Conservation (phyloP, 768 basidiomycete species). For the Pleurotus eryngii region DNA sequence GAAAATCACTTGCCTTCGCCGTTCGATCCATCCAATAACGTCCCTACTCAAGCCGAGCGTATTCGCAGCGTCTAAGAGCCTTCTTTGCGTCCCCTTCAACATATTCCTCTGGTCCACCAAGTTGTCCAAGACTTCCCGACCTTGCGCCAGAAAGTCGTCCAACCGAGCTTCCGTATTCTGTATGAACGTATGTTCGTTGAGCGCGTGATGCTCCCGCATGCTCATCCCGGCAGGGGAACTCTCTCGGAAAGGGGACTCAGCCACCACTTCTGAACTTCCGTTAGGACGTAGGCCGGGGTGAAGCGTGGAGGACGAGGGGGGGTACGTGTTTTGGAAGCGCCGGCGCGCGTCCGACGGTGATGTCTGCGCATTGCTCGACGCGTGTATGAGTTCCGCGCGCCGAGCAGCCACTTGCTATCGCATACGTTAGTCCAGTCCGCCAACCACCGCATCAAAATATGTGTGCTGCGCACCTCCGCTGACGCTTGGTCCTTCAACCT, state of each 20-base stretch:
- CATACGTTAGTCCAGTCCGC: too few species aligned
- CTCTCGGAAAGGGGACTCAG: slow-evolving; percentile 84
- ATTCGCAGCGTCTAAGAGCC: slow-evolving; percentile 87
- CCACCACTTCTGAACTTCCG: slow-evolving; percentile 36
- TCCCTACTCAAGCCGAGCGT: slow-evolving; percentile 90
- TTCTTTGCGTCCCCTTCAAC: slow-evolving; percentile 90
- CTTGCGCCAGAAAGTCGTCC: slow-evolving; percentile 91
- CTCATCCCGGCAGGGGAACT: slow-evolving; percentile 48
- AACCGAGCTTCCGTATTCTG: slow-evolving; percentile 77
- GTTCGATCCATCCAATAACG: slow-evolving; percentile 97
- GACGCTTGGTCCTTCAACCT: slow-evolving; percentile 60
- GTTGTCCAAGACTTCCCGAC: slow-evolving; percentile 87
- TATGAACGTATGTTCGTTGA: slow-evolving; percentile 88
- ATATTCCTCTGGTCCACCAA: slow-evolving; percentile 90
- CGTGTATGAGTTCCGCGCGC: slow-evolving; percentile 62
- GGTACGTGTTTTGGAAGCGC: slow-evolving; percentile 51
- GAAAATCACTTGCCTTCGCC: slow-evolving; percentile 65
- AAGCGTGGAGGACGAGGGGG: slow-evolving; percentile 42
- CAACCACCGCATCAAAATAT: too few species aligned
- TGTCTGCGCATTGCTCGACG: slow-evolving; percentile 14
- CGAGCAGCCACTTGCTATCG: slow-evolving; percentile 54
- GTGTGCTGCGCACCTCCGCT: slow-evolving; percentile 36
- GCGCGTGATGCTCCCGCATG: slow-evolving; percentile 70
- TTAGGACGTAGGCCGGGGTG: slow-evolving; percentile 46
- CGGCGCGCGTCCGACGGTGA: slow-evolving; percentile 62